Conservation (phyloP, 1,284 basidiomycete genomes). For the Abortiporus biennis region DNA sequence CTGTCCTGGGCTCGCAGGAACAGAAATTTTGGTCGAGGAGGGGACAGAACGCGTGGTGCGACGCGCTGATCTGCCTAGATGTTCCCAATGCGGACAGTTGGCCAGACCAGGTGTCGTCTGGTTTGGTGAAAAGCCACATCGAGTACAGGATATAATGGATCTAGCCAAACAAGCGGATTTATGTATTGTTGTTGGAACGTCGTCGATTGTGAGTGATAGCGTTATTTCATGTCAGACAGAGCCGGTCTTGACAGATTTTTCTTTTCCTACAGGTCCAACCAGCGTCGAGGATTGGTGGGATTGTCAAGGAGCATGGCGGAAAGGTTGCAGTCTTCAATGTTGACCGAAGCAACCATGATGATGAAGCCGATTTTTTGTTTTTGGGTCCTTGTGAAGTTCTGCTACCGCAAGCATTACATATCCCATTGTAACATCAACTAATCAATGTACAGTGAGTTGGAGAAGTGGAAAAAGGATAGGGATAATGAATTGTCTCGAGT, state of each 20-base stretch:
- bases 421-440: too few relatives aligned
- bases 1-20: slow-evolving; percentile 43
- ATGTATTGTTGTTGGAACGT: slow-evolving; percentile 60
- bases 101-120: slow-evolving; percentile 60
- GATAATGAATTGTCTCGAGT: too few relatives aligned
- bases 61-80: slow-evolving; percentile 41
- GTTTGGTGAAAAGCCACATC: slow-evolving; percentile 50
- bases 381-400: slow-evolving; percentile 38
- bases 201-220: slow-evolving; percentile 54
- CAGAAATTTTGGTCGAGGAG: slow-evolving; percentile 36
- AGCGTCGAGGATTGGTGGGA: slow-evolving; percentile 32
- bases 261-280: slow-evolving; percentile 38
- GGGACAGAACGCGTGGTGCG: slow-evolving; percentile 37
- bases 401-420: too few relatives aligned
- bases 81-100: slow-evolving; percentile 42
- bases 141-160: slow-evolving; percentile 37
- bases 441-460: too few relatives aligned
- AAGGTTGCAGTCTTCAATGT: slow-evolving; percentile 54
- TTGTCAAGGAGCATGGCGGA: slow-evolving; percentile 30
- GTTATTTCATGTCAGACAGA: too few relatives aligned
- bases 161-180: slow-evolving; percentile 47
- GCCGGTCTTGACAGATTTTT: too few relatives aligned
- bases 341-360: slow-evolving; percentile 34
- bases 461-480: too few relatives aligned
- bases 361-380: slow-evolving; percentile 40